Percentiles rank a stretch among this genome's conserved stretches.
phyloP scores from a whole-genome alignment of 768 basidiomycete genomes.

The Naganishia vishniacii region DNA sequence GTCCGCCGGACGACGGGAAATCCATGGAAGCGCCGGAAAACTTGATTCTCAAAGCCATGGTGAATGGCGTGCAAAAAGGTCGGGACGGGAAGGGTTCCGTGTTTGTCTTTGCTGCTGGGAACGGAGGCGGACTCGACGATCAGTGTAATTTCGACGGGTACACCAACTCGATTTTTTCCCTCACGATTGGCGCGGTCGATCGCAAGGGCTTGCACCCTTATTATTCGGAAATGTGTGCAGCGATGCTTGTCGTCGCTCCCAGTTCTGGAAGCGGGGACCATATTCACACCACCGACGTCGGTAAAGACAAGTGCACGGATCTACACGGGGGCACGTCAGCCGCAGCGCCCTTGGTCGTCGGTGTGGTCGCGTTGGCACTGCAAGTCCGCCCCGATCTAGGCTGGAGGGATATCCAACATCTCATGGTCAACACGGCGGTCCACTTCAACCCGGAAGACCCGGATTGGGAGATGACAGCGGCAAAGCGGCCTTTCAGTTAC shows the following conservation, averaged over 20 bases:
- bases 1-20: constrained; percentile 87
- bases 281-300: constrained; percentile 92
- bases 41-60: constrained; percentile 84
- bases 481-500: constrained; percentile 68
- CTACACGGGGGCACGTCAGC: constrained; percentile 94
- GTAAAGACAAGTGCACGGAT: constrained; percentile 70
- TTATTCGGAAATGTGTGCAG: constrained; percentile 95
- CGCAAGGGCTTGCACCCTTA: constrained; percentile 88
- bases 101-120: constrained; percentile 95
- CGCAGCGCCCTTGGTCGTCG: constrained; percentile 92
- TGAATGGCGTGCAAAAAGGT: constrained; percentile 88
- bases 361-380: constrained; percentile 83
- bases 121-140: constrained; percentile 82
- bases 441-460: constrained; percentile 81
- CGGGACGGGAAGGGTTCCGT: constrained; percentile 83
- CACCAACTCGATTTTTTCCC: constrained; percentile 92
- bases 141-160: constrained; percentile 99
- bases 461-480: constrained; percentile 81
- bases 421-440: constrained; percentile 70
- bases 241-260: constrained; percentile 93
- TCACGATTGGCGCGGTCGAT: constrained; percentile 94
- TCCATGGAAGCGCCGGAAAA: constrained; percentile 91
- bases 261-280: constrained; percentile 89
- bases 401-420: constrained; percentile 93
- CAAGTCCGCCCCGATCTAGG: constrained; percentile 84